These are phyloP conservation scores for Wickerhamiella nectarea DNA, from an alignment of 805 yeast species.

Conservation along the genomic window DNA sequence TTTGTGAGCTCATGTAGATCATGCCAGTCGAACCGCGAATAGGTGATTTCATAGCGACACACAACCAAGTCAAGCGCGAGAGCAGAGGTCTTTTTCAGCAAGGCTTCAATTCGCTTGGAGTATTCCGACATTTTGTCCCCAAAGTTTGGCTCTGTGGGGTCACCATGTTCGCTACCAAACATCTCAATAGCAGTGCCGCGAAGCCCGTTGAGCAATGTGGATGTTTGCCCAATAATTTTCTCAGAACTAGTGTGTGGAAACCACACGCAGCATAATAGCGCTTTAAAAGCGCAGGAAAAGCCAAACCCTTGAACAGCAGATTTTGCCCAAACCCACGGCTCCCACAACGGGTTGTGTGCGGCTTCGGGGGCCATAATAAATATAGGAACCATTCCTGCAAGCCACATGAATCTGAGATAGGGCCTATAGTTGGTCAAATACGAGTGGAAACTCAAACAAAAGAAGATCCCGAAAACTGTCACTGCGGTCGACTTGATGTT, in stretches of 20 bases:
- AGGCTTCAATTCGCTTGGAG: not conserved
- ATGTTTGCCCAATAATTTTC: not conserved
- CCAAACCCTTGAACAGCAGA: constrained; percentile 19
- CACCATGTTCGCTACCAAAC: constrained; percentile 1
- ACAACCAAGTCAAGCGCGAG: constrained; percentile 1
- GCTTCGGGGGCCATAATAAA: constrained; percentile 17
- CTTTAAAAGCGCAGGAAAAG: constrained; percentile 15
- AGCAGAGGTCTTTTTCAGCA: not conserved
- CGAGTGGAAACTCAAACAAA: constrained; percentile 9
- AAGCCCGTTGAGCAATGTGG: not conserved
- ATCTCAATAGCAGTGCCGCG: not conserved
- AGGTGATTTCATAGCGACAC: constrained; percentile 6
- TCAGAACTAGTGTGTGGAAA: constrained; percentile 6
- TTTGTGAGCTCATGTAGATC: constrained; percentile 7
- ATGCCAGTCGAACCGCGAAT: constrained; percentile 8
- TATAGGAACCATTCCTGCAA: constrained; percentile 19
- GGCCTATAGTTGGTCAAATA: constrained; percentile 2
- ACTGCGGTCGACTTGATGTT: constrained; percentile 15
- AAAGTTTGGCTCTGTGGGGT: constrained; percentile 15
- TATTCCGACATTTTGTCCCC: not conserved
- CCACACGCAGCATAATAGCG: constrained; percentile 12
- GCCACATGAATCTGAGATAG: constrained; percentile 14
- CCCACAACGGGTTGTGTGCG: constrained; percentile 19
- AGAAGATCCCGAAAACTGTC: constrained; percentile 15
- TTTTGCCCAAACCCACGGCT: constrained; percentile 15